Conservation (phyloP, 148 eudicot genomes). For the Rheum nobile region DNA sequence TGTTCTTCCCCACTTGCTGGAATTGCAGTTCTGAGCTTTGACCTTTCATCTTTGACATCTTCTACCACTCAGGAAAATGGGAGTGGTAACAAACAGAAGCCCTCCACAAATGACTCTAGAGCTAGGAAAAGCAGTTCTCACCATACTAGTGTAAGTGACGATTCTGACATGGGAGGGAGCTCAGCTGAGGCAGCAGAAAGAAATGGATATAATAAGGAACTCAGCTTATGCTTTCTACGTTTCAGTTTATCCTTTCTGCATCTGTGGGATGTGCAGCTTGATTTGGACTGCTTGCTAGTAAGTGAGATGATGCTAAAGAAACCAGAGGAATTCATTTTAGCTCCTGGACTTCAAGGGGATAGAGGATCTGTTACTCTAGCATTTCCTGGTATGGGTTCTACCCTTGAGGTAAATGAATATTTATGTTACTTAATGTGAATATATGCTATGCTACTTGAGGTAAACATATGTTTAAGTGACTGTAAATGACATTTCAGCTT, state of each 20-base stretch:
- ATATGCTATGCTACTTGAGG: conserved; percentile 1
- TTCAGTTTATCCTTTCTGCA: conserved; percentile 86
- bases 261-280: conserved; percentile 71
- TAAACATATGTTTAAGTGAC: conserved; percentile 16
- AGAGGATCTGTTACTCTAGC: conserved; percentile 83
- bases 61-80: conserved; percentile 21
- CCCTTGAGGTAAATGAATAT: conserved; percentile 58
- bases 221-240: conserved; percentile 43
- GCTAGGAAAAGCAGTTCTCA: conserved; percentile 12
- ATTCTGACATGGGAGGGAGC: conserved; percentile 20
- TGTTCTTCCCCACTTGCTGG: conserved; percentile 80
- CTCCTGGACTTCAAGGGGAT: conserved; percentile 88
- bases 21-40: conserved; percentile 63
- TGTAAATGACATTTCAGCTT: conserved; percentile 50
- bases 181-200: conserved; percentile 19
- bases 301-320: conserved; percentile 66
- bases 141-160: conserved; percentile 15
- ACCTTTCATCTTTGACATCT: conserved; percentile 57
- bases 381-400: conserved; percentile 58
- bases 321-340: conserved; percentile 42
- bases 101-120: conserved; percentile 14
- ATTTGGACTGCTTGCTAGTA: conserved; percentile 59
- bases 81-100: conserved; percentile 17
- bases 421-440: conserved; percentile 18
- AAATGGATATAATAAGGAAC: conserved; percentile 19